Percentiles rank a stretch among this genome's conserved stretches.
Conservation (phyloP, 257 asterid genomes). For the Thymus mandschuricus region DNA sequence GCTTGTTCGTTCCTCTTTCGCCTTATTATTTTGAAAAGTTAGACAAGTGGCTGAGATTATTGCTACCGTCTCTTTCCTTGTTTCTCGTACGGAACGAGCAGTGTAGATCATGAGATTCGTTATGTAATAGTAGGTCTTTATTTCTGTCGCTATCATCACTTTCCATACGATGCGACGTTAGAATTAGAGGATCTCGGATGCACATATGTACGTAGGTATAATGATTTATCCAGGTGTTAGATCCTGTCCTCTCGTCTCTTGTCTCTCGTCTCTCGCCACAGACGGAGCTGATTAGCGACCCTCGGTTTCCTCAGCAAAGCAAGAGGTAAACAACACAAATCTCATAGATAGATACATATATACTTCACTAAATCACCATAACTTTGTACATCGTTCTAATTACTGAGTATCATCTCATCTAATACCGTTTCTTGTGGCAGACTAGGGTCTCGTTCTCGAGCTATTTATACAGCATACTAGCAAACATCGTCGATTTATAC, state of each 20-base stretch:
- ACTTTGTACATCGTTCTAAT: neutral
- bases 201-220: neutral
- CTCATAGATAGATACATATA: neutral
- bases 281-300: constrained; percentile 53
- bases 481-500: neutral
- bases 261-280: neutral
- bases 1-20: neutral
- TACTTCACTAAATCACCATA: neutral
- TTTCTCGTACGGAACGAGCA: neutral
- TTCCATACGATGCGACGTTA: neutral
- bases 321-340: constrained; percentile 5
- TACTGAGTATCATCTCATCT: neutral
- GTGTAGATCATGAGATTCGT: neutral
- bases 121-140: neutral
- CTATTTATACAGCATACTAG: neutral
- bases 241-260: neutral
- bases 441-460: neutral
- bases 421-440: neutral
- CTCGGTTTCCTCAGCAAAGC: neutral
- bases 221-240: neutral
- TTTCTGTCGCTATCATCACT: neutral
- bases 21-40: neutral
- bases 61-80: neutral
- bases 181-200: neutral
- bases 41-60: neutral